Evolutionary conservation across 129 eudicot species (phyloP).

Genomic region (Escallonia herrerae): DNA sequence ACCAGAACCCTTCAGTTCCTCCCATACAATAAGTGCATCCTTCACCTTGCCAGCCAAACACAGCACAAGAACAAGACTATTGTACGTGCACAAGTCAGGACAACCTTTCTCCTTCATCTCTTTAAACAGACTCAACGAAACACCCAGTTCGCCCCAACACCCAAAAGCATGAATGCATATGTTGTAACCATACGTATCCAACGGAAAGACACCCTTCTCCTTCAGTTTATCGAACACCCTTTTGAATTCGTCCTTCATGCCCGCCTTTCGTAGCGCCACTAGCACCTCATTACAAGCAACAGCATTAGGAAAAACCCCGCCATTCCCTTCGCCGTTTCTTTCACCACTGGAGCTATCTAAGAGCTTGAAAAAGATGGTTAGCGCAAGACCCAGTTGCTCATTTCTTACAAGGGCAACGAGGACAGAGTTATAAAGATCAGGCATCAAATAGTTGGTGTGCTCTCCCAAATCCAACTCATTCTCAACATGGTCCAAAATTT

Average conservation of each 20-base stretch:
- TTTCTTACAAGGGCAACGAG: conserved; percentile 66
- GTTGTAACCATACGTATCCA: conserved; percentile 72
- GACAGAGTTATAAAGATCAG: conserved; percentile 51
- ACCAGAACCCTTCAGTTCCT: conserved; percentile 78
- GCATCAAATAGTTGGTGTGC: conserved; percentile 20
- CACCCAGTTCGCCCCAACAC: conserved; percentile 76
- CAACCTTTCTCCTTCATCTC: conserved; percentile 67
- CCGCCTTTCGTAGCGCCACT: conserved; percentile 55
- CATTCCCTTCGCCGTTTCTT: conserved; percentile 7
- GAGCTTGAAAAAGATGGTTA: conserved; percentile 52
- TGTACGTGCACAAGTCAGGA: conserved; percentile 87
- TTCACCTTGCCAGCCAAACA: conserved; percentile 70
- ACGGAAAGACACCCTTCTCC: conserved; percentile 34
- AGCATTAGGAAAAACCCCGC: conserved; percentile 26
- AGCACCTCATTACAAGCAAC: conserved; percentile 74
- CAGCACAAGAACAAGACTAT: conserved; percentile 72
- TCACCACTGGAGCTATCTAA: conserved; percentile 27
- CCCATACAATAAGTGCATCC: conserved; percentile 79
- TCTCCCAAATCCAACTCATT: conserved; percentile 17
- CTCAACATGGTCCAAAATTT: conserved; percentile 54
- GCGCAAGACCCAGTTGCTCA: conserved; percentile 43
- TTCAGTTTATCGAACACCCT: conserved; percentile 47
- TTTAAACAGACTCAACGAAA: conserved; percentile 62
- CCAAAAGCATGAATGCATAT: conserved; percentile 85
- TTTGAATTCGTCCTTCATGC: conserved; percentile 49